Evolutionary conservation across 495 filamentous ascomycete genomes (phyloP).

Genomic region (Acidomyces sp.): DNA sequence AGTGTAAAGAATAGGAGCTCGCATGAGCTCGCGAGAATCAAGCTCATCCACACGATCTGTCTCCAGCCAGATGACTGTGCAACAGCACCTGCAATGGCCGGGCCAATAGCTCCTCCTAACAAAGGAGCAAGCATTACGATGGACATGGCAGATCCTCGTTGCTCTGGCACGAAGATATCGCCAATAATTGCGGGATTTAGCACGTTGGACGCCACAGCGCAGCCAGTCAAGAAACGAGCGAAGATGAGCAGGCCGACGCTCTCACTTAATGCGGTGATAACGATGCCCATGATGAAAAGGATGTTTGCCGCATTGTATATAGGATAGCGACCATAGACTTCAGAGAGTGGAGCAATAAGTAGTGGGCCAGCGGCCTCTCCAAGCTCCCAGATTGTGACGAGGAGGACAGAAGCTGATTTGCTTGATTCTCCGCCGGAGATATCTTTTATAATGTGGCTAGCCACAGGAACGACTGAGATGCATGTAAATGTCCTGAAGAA

Average conservation of each 20-base stretch:
- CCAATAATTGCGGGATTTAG: slow-evolving; percentile 46
- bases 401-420: slow-evolving; percentile 28
- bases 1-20: slow-evolving; percentile 19
- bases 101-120: slow-evolving; percentile 38
- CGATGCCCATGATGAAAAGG: slow-evolving; percentile 36
- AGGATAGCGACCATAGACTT: slow-evolving; percentile 41
- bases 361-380: slow-evolving; percentile 42
- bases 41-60: slow-evolving; percentile 15
- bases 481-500: slow-evolving; percentile 42
- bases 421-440: slow-evolving; percentile 31
- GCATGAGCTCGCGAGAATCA: slow-evolving; percentile 14
- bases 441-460: slow-evolving; percentile 36
- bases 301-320: slow-evolving; percentile 40
- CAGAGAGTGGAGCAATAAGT: slow-evolving; percentile 45
- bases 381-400: slow-evolving; percentile 46
- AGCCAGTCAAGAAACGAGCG: slow-evolving; percentile 38
- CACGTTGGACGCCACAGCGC: slow-evolving; percentile 41
- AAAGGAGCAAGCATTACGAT: slow-evolving; percentile 45
- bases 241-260: slow-evolving; percentile 34
- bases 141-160: slow-evolving; percentile 40
- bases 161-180: slow-evolving; percentile 40
- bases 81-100: slow-evolving; percentile 14
- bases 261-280: slow-evolving; percentile 33
- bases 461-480: slow-evolving; percentile 42
- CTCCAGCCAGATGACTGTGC: slow-evolving; percentile 17